Conservation (phyloP, 371 early-diverging fungal species). For the Mucor velutinosus region DNA sequence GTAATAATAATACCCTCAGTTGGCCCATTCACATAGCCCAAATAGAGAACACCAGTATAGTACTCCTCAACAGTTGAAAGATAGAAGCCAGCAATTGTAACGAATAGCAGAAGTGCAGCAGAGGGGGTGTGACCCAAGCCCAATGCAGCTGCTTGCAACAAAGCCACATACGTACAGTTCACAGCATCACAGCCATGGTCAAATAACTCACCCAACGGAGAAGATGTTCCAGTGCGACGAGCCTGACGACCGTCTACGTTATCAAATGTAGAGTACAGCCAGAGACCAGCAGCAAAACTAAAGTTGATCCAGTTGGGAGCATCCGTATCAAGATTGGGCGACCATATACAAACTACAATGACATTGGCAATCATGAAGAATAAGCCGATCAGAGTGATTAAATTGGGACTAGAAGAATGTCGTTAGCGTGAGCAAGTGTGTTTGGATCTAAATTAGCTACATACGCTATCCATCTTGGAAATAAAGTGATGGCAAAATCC, state of each 20-base stretch:
- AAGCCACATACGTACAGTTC: conserved; percentile 85
- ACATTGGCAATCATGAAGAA: conserved; percentile 84
- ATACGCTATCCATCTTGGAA: conserved; percentile 95
- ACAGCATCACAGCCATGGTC: conserved; percentile 95
- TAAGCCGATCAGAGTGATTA: conserved; percentile 96
- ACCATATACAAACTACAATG: conserved; percentile 65
- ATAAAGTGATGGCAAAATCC: conserved; percentile 84
- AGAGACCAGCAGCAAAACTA: conserved; percentile 84
- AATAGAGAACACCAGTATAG: conserved; percentile 91
- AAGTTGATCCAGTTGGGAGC: conserved; percentile 89
- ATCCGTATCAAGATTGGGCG: conserved; percentile 72
- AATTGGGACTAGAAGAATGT: conserved; percentile 79
- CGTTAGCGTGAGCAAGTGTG: background rate
- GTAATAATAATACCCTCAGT: conserved; percentile 91
- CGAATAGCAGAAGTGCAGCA: conserved; percentile 62
- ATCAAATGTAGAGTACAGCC: conserved; percentile 96
- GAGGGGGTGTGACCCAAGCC: conserved; percentile 79
- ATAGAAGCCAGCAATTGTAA: conserved; percentile 86
- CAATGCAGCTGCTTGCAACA: conserved; percentile 86
- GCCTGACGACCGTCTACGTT: conserved; percentile 99
- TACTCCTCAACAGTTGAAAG: conserved; percentile 96
- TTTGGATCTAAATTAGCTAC: conserved; percentile 21
- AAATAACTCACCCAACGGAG: conserved; percentile 96
- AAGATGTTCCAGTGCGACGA: conserved; percentile 86
- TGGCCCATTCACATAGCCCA: conserved; percentile 95